Evolutionary conservation across 345 rosid genomes (phyloP), one percentile per base, ranked within the genome.

Genomic region (Mangifera indica): DNA sequence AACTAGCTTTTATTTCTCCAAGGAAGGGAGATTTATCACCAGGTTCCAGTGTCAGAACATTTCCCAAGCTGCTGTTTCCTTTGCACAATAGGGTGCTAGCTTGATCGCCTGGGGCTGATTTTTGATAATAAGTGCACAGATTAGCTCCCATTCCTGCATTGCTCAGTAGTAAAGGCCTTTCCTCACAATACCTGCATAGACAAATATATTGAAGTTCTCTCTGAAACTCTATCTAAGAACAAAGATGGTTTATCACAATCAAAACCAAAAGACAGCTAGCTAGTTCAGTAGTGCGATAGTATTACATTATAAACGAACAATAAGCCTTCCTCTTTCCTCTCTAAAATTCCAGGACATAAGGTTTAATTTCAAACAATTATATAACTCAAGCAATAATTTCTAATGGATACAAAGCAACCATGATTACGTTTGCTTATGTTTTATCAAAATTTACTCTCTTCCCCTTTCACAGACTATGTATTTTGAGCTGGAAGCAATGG

Each of bases 101-200:
- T 86, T 95, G 98, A 81, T 92, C 99, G 59, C 81, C 81, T 25
- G 93, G 81, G 70, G 84, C 78, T 73, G 91, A 81, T 76, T 92
- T 95, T 83, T 89, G 99, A 85, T 91, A 89, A 82, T 95, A 95
- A 49, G 98, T 90, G 79, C 93, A 84, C 70, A 95, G 69, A 75
- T 89, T 92, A 21, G 99, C 98, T 75, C 99, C 99, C 99, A 95
- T 95, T 60, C 99, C 99, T 64, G 70, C 84, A 82, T 89, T 95
- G 83, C 89, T 88, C 80, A 95, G 84, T 78, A 91, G 79, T 76
- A 92, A 76, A 71, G 98, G 98, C 62, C 99, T 91, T 85, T 92
- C 98, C 88, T 95, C 99, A 45, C 98, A 95, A 74, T 89, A 95
- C 86, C 98, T 92, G 79, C 80, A 79, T 52, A 58, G 13, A 52